Percentiles rank a stretch among this genome's conserved stretches.
Evolutionary conservation across 768 basidiomycete species (phyloP).

Genomic region (Termitomyces sp.): DNA sequence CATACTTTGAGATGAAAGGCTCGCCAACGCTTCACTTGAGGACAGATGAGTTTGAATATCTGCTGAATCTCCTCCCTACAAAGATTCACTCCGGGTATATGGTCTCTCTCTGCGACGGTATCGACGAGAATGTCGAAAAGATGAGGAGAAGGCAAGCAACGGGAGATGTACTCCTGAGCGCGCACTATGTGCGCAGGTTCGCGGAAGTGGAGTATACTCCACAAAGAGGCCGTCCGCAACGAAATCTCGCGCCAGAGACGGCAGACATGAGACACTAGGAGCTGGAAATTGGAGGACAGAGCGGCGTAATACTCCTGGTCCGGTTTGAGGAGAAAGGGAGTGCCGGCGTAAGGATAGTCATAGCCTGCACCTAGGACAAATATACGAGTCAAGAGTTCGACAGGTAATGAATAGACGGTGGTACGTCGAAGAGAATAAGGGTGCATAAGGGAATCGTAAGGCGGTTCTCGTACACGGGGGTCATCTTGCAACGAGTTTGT

Average conservation of each 20-base stretch:
- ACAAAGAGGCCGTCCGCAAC: conserved; percentile 45
- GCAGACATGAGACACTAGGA: conserved; percentile 58
- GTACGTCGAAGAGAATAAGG: conserved; percentile 21
- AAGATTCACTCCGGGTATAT: conserved; percentile 49
- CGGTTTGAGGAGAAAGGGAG: conserved; percentile 50
- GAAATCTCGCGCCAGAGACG: conserved; percentile 55
- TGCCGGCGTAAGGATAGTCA: conserved; percentile 40
- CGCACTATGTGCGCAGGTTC: conserved; percentile 47
- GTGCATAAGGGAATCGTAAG: conserved; percentile 7
- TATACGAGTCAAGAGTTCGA: conserved; percentile 57
- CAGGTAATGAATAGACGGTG: conserved; percentile 46
- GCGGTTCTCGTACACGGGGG: conserved; percentile 12
- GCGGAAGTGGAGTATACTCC: conserved; percentile 56
- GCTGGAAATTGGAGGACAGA: conserved; percentile 47
- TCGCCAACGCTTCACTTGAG: conserved; percentile 51
- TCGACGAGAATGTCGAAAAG: conserved; percentile 57
- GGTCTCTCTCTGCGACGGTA: conserved; percentile 47
- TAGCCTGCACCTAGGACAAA: conserved; percentile 50
- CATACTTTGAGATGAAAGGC: conserved; percentile 60
- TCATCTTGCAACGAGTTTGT: conserved; percentile 9
- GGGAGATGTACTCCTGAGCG: conserved; percentile 41
- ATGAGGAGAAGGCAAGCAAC: conserved; percentile 23
- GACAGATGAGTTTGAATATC: conserved; percentile 42
- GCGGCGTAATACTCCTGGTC: conserved; percentile 37
- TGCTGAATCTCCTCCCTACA: conserved; percentile 45